phyloP scores from a whole-genome alignment of 495 filamentous ascomycete species.

The Lasiosphaeria miniovina region DNA sequence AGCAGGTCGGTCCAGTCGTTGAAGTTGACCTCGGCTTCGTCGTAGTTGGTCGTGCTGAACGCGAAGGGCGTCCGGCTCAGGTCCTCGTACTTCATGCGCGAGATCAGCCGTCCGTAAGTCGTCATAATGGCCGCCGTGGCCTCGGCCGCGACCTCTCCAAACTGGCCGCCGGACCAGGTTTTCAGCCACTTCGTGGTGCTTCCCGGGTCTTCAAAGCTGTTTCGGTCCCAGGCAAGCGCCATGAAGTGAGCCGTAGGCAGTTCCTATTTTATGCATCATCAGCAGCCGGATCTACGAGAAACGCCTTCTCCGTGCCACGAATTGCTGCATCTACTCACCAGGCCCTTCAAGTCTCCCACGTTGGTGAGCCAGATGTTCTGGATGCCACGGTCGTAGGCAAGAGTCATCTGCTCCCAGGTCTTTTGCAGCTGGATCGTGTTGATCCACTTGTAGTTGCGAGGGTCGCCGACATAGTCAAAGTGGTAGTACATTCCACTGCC shows the following conservation, averaged over 20 bases:
- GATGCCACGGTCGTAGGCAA: conserved; percentile 54
- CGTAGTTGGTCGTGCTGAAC: conserved; percentile 59
- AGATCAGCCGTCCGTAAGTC: conserved; percentile 53
- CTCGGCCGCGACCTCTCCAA: conserved; percentile 31
- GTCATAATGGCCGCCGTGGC: conserved; percentile 49
- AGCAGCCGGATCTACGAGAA: not conserved
- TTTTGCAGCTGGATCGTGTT: conserved; percentile 60
- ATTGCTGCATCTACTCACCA: conserved; percentile 31
- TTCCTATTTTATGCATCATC: conserved; percentile 24
- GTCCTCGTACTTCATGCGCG: conserved; percentile 60
- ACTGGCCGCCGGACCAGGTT: conserved; percentile 41
- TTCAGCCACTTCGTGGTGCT: conserved; percentile 49
- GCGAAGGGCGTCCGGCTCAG: conserved; percentile 47
- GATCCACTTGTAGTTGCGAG: conserved; percentile 61
- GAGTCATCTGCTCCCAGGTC: conserved; percentile 51
- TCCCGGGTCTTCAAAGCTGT: conserved; percentile 37
- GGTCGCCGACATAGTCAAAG: conserved; percentile 61
- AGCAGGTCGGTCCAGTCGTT: conserved; percentile 52
- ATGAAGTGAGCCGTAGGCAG: conserved; percentile 58
- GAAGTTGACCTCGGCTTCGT: conserved; percentile 58
- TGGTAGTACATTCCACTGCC: conserved; percentile 68
- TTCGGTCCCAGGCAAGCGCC: conserved; percentile 58
- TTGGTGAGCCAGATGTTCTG: conserved; percentile 65
- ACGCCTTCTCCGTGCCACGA: no score
- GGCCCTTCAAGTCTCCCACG: conserved; percentile 62